Percentiles rank a stretch among this genome's conserved stretches.
Conservation (phyloP, 2,329 filamentous ascomycete genomes). For the Dactylellina sp. region DNA sequence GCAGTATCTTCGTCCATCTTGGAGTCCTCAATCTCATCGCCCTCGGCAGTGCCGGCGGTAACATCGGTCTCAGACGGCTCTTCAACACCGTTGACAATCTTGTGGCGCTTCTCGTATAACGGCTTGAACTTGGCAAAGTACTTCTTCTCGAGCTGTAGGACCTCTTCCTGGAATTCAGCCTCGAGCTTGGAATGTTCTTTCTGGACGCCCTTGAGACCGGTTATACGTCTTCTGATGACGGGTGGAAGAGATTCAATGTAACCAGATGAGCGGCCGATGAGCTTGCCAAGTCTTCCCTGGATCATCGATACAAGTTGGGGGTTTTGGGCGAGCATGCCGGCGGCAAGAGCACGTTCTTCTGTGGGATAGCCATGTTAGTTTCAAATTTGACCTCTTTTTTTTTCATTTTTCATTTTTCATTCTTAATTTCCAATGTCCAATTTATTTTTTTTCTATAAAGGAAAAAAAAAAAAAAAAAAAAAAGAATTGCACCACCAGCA, state of each 20-base stretch:
- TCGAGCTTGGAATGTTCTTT: constrained; percentile 99
- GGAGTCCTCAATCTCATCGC: constrained; percentile 68
- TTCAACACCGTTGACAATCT: constrained; percentile 85
- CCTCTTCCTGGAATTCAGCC: constrained; percentile 97
- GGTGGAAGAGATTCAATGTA: constrained; percentile 96
- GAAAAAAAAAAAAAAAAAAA: constrained; percentile 25
- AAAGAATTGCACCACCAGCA: constrained; percentile 31
- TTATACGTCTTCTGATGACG: constrained; percentile 89
- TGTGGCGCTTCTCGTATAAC: constrained; percentile 92
- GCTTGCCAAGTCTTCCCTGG: constrained; percentile 90
- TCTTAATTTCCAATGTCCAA: too few relatives aligned
- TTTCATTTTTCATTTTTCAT: constrained; percentile 39
- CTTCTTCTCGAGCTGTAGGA: constrained; percentile 98
- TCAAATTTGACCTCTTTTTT: constrained; percentile 42
- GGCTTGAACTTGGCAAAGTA: constrained; percentile 99
- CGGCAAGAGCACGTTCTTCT: constrained; percentile 80
- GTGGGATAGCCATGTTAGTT: constrained; percentile 49
- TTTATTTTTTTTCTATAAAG: constrained; percentile 19
- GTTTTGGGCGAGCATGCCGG: constrained; percentile 94
- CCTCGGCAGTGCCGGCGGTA: constrained; percentile 74
- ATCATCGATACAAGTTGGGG: constrained; percentile 96
- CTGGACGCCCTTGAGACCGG: constrained; percentile 96
- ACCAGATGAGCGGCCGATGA: constrained; percentile 94
- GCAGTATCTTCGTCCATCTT: constrained; percentile 69
- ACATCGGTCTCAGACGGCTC: constrained; percentile 92